These are phyloP conservation scores for Coniophora puteana DNA, from an alignment of 1,284 basidiomycete species.

Conservation along the genomic window DNA sequence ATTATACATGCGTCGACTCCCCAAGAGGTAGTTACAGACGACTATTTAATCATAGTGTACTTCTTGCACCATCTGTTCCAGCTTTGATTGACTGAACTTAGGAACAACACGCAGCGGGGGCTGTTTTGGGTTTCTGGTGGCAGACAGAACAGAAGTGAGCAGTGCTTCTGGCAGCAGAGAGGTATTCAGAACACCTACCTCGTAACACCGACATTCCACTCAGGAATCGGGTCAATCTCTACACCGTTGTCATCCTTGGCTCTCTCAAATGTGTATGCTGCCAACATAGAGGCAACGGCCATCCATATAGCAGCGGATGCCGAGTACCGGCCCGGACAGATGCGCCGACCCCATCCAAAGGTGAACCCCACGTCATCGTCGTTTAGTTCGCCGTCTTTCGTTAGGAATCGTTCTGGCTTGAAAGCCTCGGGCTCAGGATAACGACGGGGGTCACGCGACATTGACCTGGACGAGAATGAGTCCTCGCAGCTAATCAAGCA, in stretches of 20 bases:
- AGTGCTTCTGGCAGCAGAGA: too few relatives aligned
- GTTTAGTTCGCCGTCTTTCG: slow-evolving; percentile 21
- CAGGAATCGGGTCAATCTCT: slow-evolving; percentile 24
- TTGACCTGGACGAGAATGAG: slow-evolving; percentile 19
- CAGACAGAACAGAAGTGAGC: too few relatives aligned
- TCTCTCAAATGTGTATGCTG: slow-evolving; percentile 27
- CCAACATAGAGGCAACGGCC: slow-evolving; percentile 27
- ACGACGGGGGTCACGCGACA: slow-evolving; percentile 22
- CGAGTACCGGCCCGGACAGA: slow-evolving; percentile 27
- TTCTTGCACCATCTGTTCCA: too few relatives aligned
- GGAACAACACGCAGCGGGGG: too few relatives aligned
- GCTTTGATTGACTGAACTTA: too few relatives aligned
- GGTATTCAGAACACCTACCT: too few relatives aligned
- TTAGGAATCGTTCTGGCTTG: slow-evolving; percentile 26
- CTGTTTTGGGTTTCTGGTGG: too few relatives aligned
- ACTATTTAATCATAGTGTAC: too few relatives aligned
- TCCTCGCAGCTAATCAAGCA: neutral
- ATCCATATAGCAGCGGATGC: slow-evolving; percentile 29
- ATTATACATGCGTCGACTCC: too few relatives aligned
- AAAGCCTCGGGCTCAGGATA: slow-evolving; percentile 25
- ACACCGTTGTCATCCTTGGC: slow-evolving; percentile 21
- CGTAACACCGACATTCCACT: too few relatives aligned
- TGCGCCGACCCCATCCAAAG: slow-evolving; percentile 30
- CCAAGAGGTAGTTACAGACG: too few relatives aligned
- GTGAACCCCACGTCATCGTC: slow-evolving; percentile 18